Evolutionary conservation across 805 yeast species (phyloP).

Genomic region (Yarrowia sp.): DNA sequence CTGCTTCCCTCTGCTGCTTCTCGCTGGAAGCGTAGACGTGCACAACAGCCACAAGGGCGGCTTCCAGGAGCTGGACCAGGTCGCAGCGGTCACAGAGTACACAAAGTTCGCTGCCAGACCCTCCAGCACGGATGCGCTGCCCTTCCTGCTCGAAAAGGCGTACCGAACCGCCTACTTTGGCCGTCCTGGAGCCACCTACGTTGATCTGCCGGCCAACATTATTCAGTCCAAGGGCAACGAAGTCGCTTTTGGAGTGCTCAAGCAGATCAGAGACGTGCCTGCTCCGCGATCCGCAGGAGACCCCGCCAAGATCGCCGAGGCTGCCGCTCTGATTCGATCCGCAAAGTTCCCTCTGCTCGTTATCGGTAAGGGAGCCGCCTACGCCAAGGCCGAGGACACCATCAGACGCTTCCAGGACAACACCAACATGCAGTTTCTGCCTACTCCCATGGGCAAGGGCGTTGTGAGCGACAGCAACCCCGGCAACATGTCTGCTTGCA

Average conservation of each 20-base stretch:
- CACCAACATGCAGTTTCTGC: conserved; percentile 55
- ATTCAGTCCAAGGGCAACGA: conserved; percentile 42
- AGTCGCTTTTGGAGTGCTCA: conserved; percentile 16
- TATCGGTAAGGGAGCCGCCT: conserved; percentile 66
- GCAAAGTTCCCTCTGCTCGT: conserved; percentile 54
- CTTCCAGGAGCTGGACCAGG: conserved; percentile 70
- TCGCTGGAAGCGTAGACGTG: conserved; percentile 61
- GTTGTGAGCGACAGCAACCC: conserved; percentile 51
- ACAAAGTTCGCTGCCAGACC: conserved; percentile 55
- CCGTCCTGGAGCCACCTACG: conserved; percentile 58
- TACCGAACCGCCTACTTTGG: conserved; percentile 49
- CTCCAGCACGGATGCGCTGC: conserved; percentile 39
- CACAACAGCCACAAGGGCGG: conserved; percentile 56
- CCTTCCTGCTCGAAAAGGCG: conserved; percentile 47
- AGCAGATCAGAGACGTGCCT: conserved; percentile 5
- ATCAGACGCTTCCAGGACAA: conserved; percentile 45
- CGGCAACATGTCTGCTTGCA: conserved; percentile 45
- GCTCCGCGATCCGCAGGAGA: conserved; percentile 45
- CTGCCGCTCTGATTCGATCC: conserved; percentile 39
- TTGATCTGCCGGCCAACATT: conserved; percentile 64
- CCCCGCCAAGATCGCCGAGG: conserved; percentile 39
- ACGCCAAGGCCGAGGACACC: conserved; percentile 43
- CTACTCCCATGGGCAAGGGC: conserved; percentile 82
- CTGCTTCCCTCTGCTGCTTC: conserved; percentile 61
- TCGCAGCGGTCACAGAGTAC: conserved; percentile 48